These are phyloP conservation scores for Penstemon barbatus DNA, from an alignment of 257 asterid genomes.

Conservation along the genomic window DNA sequence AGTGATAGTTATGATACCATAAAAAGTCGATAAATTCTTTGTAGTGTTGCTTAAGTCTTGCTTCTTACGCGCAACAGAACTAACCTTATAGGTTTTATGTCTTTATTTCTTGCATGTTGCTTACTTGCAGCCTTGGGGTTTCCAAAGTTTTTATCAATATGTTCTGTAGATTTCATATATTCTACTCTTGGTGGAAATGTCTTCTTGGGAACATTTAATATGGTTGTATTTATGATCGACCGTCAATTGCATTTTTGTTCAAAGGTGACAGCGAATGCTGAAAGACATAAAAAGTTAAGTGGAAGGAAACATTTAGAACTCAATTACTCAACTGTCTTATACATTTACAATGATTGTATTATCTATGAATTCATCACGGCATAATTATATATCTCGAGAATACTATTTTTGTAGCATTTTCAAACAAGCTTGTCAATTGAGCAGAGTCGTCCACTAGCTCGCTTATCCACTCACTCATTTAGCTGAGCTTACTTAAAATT, in stretches of 20 bases:
- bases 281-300: not conserved
- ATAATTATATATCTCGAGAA: not conserved
- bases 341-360: not conserved
- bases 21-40: not conserved
- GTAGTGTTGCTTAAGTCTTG: slow-evolving; percentile 17
- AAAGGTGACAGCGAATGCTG: not conserved
- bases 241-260: slow-evolving; percentile 20
- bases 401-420: slow-evolving; percentile 19
- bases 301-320: not conserved
- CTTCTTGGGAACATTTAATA: slow-evolving; percentile 9
- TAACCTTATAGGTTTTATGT: not conserved
- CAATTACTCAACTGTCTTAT: slow-evolving; percentile 2
- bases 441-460: no score
- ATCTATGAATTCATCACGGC: not conserved
- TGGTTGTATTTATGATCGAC: slow-evolving; percentile 6
- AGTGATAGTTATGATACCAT: no score
- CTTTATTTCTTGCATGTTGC: slow-evolving; percentile 17
- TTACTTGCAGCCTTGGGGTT: not conserved
- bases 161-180: slow-evolving; percentile 17
- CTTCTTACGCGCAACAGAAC: slow-evolving; percentile 8
- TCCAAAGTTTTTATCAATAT: slow-evolving; percentile 10
- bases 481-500: no score
- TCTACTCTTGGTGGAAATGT: slow-evolving; percentile 4
- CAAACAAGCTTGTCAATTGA: no score
- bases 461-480: no score